Percentiles rank a stretch among this genome's conserved stretches.
Conservation (phyloP, 805 yeast genomes). For the Starmerella sirachaensis region DNA sequence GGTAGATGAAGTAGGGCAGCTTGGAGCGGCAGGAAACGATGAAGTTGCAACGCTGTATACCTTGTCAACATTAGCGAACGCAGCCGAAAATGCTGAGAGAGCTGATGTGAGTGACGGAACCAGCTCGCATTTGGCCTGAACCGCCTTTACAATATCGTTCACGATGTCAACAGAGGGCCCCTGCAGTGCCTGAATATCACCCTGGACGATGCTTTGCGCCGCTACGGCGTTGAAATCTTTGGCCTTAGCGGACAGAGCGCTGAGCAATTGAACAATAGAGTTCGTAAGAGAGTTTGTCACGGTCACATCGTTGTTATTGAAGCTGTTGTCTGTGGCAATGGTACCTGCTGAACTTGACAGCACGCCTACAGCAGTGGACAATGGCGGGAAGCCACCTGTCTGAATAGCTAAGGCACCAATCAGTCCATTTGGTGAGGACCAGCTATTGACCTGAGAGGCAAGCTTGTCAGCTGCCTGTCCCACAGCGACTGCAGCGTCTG, state of each 20-base stretch:
- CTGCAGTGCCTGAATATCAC: conserved; percentile 18
- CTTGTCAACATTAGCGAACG: not conserved
- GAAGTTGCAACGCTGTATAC: not conserved
- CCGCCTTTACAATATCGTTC: conserved; percentile 14
- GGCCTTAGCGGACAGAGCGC: conserved; percentile 21
- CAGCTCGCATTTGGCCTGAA: conserved; percentile 9
- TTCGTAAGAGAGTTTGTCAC: conserved; percentile 9
- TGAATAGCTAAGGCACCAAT: conserved; percentile 24
- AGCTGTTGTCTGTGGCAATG: not conserved
- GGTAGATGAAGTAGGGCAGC: conserved; percentile 1
- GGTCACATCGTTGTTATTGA: conserved; percentile 8
- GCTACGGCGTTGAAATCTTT: conserved; percentile 21
- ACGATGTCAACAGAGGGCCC: conserved; percentile 20
- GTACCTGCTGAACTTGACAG: conserved; percentile 12
- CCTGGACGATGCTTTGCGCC: conserved; percentile 19
- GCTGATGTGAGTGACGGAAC: conserved; percentile 11
- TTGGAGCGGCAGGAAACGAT: not conserved
- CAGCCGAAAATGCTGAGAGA: conserved; percentile 1
- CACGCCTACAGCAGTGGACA: conserved; percentile 16
- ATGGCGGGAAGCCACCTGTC: conserved; percentile 17
- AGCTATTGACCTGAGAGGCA: conserved; percentile 12
- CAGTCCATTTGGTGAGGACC: conserved; percentile 19
- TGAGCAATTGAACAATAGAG: conserved; percentile 18
- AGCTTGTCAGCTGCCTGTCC: too few relatives aligned
- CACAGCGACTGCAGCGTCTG: too few relatives aligned